Evolutionary conservation across 306 rosid genomes (phyloP), one percentile per base, ranked within the genome.

Genomic region (Malus fusca): DNA sequence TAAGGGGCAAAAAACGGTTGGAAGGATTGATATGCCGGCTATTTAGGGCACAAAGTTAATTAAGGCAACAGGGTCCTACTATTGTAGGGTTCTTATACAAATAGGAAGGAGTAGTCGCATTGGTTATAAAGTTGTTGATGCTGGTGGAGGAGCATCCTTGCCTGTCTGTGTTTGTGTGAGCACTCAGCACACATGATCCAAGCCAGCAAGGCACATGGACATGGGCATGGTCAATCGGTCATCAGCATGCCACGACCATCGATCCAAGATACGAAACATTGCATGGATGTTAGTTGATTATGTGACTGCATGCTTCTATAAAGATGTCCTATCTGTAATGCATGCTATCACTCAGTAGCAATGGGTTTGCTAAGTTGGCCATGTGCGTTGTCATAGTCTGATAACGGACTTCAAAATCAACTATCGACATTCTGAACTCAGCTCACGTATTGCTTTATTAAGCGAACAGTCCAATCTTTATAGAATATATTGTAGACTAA

Each of bases 41-140:
- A 79, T 43, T 31, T 28, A 91, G 87, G 88, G 86, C 86, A 78
- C 82, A 82, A 85, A 83, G 90, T 84, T 74, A 76, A 73, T 85
- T 72, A 76, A 73, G 88, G 89, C 88, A 83, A 26, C 11, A 26
- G 64, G 90, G 87, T 2, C 89, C 96, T 86, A 82, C 33, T 1
- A 5, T n/a, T 23, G 23, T 13, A 28, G 65, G 15, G 44, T 43
- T 40, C 28, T 11, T 76, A 3, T 44, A 44, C 43, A 42, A 30
- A 44, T 60, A 28, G 52, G 48, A 30, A 19, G 25, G 51, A 64
- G 66, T 11, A 18, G 66, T 22, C 28, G 5, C 63, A 22, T 59
- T 23, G 63, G 30, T 22, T 66, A 42, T 22, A 55, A 19, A 28
- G 65, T 13, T 46, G 62, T 67, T 59, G 66, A 53, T 75, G 66